Base-by-base conservation (phyloP, 345 rosid species). In the Hibiscus trionum region DNA sequence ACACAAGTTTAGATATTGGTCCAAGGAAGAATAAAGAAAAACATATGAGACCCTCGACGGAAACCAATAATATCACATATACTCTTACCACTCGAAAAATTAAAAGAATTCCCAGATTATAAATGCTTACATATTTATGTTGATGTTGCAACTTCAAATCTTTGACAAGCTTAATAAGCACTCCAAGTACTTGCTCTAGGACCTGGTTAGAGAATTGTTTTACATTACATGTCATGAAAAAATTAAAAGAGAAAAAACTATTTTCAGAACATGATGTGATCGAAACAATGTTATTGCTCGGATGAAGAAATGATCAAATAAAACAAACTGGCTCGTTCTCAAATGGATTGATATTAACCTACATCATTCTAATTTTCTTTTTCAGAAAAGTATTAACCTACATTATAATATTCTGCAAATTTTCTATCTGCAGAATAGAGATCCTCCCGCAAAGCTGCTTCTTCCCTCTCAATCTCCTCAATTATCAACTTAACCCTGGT, bases 381-480 rank as follows among this genome's bases (percentile, higher is more conserved):
- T 44, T 44, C 0, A 9, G 12, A 44, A 39, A 44, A 9, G 47
- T 44, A 44, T 44, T 44, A 64, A 76, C 90, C 7, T 82, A 92
- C 99, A 82, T 88, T 89, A 78, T 95, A 93, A 77, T 93, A 95
- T 77, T 95, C 99, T 29, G 93, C 84, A 83, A 90, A 93, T 80
- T 95, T 90, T 60, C 98, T 87, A 70, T 93, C 99, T 56, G 98
- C 96, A 4, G 97, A 85, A 77, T 90, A 95, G 61, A 95, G 97
- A 83, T 95, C 99, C 60, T 90, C 99, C 21, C 88, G 83, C 72
- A 93, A 80, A 77, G 97, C 90, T 19, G 88, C 84, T 83, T 92
- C 99, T 71, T 95, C 97, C 76, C 91, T 89, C 81, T 95, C 97
- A 76, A 92, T 89, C 90, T 92, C 98, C 78, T 95, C 99, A 77